Evolutionary conservation across 768 basidiomycete genomes (phyloP).

Genomic region (Tubosaeta sp.): DNA sequence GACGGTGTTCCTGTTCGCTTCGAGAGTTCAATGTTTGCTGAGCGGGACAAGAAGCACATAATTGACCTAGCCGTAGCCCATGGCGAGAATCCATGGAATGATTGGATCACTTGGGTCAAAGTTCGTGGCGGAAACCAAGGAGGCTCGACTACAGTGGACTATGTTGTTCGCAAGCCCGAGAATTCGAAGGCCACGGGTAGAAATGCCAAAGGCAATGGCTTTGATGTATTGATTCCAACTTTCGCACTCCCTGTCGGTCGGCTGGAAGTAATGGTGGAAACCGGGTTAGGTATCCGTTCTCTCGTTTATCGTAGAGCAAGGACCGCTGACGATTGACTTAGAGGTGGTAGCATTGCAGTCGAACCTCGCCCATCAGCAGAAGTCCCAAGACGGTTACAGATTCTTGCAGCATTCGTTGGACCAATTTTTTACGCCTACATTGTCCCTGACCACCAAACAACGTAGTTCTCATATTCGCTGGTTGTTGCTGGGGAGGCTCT

Average conservation of each 20-base stretch:
- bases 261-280: slow-evolving; percentile 59
- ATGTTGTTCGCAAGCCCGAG: slow-evolving; percentile 45
- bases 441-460: slow-evolving; percentile 35
- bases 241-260: slow-evolving; percentile 66
- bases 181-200: slow-evolving; percentile 26
- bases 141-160: slow-evolving; percentile 57
- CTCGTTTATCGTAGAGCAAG: not conserved
- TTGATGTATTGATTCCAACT: slow-evolving; percentile 62
- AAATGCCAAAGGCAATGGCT: slow-evolving; percentile 28
- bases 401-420: slow-evolving; percentile 55
- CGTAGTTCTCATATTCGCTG: slow-evolving; percentile 4
- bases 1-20: slow-evolving; percentile 63
- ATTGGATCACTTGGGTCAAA: slow-evolving; percentile 65
- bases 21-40: slow-evolving; percentile 45
- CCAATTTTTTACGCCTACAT: slow-evolving; percentile 54
- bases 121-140: slow-evolving; percentile 50
- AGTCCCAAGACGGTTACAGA: slow-evolving; percentile 36
- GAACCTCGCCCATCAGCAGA: slow-evolving; percentile 53
- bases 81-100: slow-evolving; percentile 50
- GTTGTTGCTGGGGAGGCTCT: slow-evolving; percentile 9
- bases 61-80: slow-evolving; percentile 40
- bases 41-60: slow-evolving; percentile 32
- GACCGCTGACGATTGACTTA: slow-evolving; percentile 31
- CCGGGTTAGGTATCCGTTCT: slow-evolving; percentile 44
- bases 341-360: slow-evolving; percentile 44